These are phyloP conservation scores for Chaetothyriales sp. DNA, from an alignment of 2,329 filamentous ascomycete genomes.

Conservation along the genomic window DNA sequence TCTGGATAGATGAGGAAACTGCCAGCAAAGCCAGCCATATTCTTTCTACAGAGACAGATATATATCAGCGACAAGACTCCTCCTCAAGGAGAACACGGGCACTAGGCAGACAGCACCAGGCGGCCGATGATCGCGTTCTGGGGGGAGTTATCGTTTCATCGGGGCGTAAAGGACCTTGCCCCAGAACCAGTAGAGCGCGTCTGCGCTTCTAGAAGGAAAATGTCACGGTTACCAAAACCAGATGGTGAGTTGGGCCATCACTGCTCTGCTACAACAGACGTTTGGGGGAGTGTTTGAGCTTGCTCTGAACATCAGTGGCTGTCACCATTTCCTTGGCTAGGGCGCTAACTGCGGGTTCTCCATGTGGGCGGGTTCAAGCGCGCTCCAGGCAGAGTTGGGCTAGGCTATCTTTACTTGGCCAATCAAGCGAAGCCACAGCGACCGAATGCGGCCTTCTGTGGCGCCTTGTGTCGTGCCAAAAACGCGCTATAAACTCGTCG, in stretches of 20 bases:
- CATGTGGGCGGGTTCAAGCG: too few species aligned
- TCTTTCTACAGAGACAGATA: background rate
- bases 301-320: conserved; percentile 3
- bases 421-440: background rate
- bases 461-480: too few species aligned
- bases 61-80: background rate
- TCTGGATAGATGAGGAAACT: background rate
- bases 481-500: too few species aligned
- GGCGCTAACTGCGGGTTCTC: background rate
- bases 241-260: background rate
- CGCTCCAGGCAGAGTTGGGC: background rate
- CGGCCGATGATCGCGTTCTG: background rate
- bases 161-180: background rate
- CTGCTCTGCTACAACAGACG: background rate
- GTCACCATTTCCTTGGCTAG: background rate
- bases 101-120: background rate
- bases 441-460: too few species aligned
- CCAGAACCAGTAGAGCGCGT: background rate
- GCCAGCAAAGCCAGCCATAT: background rate
- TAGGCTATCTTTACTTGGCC: background rate
- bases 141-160: background rate
- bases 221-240: background rate
- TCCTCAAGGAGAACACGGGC: background rate
- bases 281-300: conserved; percentile 6
- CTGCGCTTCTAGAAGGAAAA: background rate